A percentile compares a stretch with the other conserved stretches of the same genome.
Conservation (phyloP, 768 basidiomycete genomes). For the Piloderma croceum region DNA sequence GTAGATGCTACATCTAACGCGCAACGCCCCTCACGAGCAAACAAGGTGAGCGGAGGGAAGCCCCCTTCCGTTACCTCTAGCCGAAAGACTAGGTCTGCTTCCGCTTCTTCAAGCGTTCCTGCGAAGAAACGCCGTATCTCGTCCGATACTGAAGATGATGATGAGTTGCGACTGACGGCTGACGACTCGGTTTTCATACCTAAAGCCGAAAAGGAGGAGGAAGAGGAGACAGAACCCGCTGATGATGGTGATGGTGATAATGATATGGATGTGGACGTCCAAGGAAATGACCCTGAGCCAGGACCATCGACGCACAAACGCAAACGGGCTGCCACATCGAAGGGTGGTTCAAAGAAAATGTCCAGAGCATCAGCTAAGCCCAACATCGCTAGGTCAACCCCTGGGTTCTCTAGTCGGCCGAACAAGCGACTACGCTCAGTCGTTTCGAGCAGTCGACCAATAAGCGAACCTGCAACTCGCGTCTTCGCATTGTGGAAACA, state of each 20-base stretch:
- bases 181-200: conserved; percentile 22
- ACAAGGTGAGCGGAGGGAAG: too few relatives aligned
- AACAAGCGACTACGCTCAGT: conserved; percentile 23
- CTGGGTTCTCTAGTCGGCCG: conserved; percentile 28
- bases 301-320: conserved; percentile 38
- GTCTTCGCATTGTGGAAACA: conserved; percentile 69
- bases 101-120: conserved; percentile 3
- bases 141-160: conserved; percentile 23
- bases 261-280: conserved; percentile 28
- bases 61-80: too few relatives aligned
- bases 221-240: conserved; percentile 35
- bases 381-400: conserved; percentile 20
- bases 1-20: conserved; percentile 2
- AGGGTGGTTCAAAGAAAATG: conserved; percentile 9
- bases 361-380: conserved; percentile 22
- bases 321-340: conserved; percentile 30
- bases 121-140: conserved; percentile 17
- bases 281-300: conserved; percentile 6
- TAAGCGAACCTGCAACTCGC: conserved; percentile 36
- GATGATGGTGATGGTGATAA: conserved; percentile 44
- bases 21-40: conserved; percentile 3
- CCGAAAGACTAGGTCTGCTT: background rate
- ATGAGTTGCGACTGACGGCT: conserved; percentile 14
- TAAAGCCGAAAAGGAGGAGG: conserved; percentile 27
- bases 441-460: conserved; percentile 6